Evolutionary conservation across 2,329 filamentous ascomycete genomes (phyloP).

Genomic region (Epichloe coenophiala): DNA sequence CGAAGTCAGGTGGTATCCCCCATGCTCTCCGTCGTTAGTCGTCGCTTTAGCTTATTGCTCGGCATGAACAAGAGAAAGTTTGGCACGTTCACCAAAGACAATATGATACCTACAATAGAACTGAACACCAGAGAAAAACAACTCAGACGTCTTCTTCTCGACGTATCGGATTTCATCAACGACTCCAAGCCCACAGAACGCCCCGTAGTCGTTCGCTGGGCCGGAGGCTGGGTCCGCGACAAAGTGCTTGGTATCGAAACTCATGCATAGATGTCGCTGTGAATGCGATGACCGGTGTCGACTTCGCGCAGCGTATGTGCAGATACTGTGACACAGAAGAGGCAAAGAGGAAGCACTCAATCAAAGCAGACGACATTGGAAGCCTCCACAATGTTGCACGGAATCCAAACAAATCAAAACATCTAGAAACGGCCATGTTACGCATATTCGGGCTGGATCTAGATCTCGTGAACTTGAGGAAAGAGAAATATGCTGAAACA

Average conservation of each 20-base stretch:
- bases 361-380: constrained; percentile 2
- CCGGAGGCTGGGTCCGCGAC: constrained; percentile 79
- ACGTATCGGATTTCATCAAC: constrained; percentile 57
- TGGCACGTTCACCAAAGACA: constrained; percentile 11
- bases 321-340: constrained; percentile 43
- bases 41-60: background rate
- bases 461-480: constrained; percentile 87
- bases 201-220: constrained; percentile 58
- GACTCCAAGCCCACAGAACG: constrained; percentile 31
- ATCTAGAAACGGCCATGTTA: constrained; percentile 9
- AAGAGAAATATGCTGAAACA: constrained; percentile 80
- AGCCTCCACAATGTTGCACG: constrained; percentile 6
- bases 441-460: constrained; percentile 8
- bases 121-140: constrained; percentile 60
- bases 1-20: too few relatives aligned
- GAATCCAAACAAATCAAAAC: constrained; percentile 9
- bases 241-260: constrained; percentile 60
- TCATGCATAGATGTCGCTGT: constrained; percentile 74
- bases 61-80: constrained; percentile 4
- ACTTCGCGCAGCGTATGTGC: constrained; percentile 57
- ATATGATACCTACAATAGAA: constrained; percentile 20
- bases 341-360: constrained; percentile 1
- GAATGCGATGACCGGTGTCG: constrained; percentile 70
- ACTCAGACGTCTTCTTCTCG: constrained; percentile 63
- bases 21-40: background rate